Evolutionary conservation across 2,329 filamentous ascomycete species (phyloP), one percentile per base, ranked within the genome.

Genomic region (Helotiales sp.): DNA sequence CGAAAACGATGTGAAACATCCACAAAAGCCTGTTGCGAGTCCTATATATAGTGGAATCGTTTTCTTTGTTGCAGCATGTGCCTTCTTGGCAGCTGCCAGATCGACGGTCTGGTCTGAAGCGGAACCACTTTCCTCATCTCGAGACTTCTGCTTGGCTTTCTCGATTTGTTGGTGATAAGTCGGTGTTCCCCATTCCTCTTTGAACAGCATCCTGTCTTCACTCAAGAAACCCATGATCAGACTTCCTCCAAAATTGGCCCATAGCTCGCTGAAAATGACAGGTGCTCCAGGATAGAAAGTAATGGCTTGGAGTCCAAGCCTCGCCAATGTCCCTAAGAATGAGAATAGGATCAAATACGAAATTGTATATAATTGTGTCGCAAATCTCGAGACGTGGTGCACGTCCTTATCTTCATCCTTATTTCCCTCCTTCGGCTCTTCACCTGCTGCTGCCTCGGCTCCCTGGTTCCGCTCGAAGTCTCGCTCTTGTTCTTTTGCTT

Each of bases 1-100:
- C 0, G 92, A 96, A 73, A 96, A 96, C 9, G 89, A 93, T 0
- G 93, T 97, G 68, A 95, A 90, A 64, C 89, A 93, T 61, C 93
- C 91, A 68, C 91, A 96, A 72, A 95, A 95, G 10, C 89, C 93
- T 0, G 89, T 96, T 0, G 90, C 84, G 5, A 97, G 82, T 51
- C 90, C 93, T 58, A 96, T 88, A 70, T 96, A 96, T 0, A 96
- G 78, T 0, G 93, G 93, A 27, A 96, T 89, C 0, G 89, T 90
- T 76, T 96, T 96, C 71, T 96, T 96, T 27, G 79, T 75, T 5
- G 85, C 78, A 34, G 81, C 72, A 69, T 89, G 84, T 1, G 79
- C 79, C 68, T 87, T 82, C 65, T 80, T 81, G 4, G 77, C 78
- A 2, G 77, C 75, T 6, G 72, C 70, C 3, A 79, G 63, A 55